Evolutionary conservation across 2,329 filamentous ascomycete genomes (phyloP), one percentile per base, ranked within the genome.

Genomic region (Zasmidium cellare): DNA sequence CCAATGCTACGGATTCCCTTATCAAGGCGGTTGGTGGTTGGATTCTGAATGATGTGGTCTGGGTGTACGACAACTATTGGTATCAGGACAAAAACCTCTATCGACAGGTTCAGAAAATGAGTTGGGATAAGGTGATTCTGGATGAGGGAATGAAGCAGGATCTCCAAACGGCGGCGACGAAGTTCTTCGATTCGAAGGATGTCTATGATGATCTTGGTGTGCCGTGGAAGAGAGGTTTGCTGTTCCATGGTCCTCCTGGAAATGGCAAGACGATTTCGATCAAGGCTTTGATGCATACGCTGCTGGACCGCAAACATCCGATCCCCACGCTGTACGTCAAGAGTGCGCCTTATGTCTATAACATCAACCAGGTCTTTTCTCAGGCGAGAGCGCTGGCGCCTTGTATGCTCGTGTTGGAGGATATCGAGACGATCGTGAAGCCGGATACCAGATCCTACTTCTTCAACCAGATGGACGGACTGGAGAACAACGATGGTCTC

Each of bases 391-490:
- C 81, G 60, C 79, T 83, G 59, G 82, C 87, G 0, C 87, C 87
- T 0, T 90, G 87, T 73, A 84, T 88, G 65, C 79, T 90, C 3
- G 83, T 90, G 45, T 86, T 90, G 56, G 87, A 90, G 70, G 88
- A 90, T 61, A 79, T 90, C 2, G 87, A 90, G 68, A 86, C 84
- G 2, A 81, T 90, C 41, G 82, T 90, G 35, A 80, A 79, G n/a
- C 81, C 85, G 46, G 63, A 69, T 2, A 84, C 87, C 9, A 78
- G 87, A 19, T 84, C 80, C 56, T 90, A 88, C 75, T 90, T 90
- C 73, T 79, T 90, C 57, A 90, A 90, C 69, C 86, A 90, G 71
- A 62, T 89, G 16, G 87, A 90, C 61, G 87, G 87, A 0, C 79
- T 90, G 7, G 84, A 84, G 66, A 82, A 79, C 61, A 90, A 90